phyloP scores from a whole-genome alignment of 2,329 filamentous ascomycete genomes.

The Knufia fluminis region DNA sequence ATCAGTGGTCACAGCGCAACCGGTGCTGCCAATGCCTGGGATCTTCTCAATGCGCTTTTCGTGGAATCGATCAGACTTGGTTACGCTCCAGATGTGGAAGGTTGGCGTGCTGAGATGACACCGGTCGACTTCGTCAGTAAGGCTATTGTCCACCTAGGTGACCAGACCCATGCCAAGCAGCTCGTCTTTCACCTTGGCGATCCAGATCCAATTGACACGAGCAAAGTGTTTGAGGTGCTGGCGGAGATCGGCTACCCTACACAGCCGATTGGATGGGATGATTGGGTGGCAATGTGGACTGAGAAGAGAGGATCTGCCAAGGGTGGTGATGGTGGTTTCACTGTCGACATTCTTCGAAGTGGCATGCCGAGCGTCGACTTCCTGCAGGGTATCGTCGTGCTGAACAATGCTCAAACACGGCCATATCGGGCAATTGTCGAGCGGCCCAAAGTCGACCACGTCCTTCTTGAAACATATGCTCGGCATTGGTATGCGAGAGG shows the following conservation, averaged over 20 bases:
- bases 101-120: slow-evolving; percentile 76
- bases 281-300: slow-evolving; percentile 66
- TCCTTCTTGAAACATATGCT: slow-evolving; percentile 66
- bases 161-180: slow-evolving; percentile 53
- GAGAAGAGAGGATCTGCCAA: slow-evolving; percentile 57
- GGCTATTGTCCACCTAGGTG: slow-evolving; percentile 60
- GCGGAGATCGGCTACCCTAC: slow-evolving; percentile 62
- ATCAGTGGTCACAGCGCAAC: slow-evolving; percentile 69
- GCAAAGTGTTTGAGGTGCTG: slow-evolving; percentile 55
- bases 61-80: slow-evolving; percentile 69
- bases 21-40: slow-evolving; percentile 68
- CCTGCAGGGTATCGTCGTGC: slow-evolving; percentile 59
- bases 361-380: slow-evolving; percentile 72
- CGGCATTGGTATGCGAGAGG: slow-evolving; percentile 73
- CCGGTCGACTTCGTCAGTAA: slow-evolving; percentile 73
- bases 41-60: slow-evolving; percentile 65
- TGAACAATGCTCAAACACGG: slow-evolving; percentile 60
- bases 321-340: slow-evolving; percentile 62
- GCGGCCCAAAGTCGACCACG: slow-evolving; percentile 59
- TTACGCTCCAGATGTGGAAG: slow-evolving; percentile 58
- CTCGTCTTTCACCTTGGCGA: slow-evolving; percentile 67
- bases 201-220: slow-evolving; percentile 58
- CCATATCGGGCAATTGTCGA: slow-evolving; percentile 50
- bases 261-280: slow-evolving; percentile 55
- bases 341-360: slow-evolving; percentile 67